phyloP scores from a whole-genome alignment of 805 yeast genomes.

The Yarrowia sp. region DNA sequence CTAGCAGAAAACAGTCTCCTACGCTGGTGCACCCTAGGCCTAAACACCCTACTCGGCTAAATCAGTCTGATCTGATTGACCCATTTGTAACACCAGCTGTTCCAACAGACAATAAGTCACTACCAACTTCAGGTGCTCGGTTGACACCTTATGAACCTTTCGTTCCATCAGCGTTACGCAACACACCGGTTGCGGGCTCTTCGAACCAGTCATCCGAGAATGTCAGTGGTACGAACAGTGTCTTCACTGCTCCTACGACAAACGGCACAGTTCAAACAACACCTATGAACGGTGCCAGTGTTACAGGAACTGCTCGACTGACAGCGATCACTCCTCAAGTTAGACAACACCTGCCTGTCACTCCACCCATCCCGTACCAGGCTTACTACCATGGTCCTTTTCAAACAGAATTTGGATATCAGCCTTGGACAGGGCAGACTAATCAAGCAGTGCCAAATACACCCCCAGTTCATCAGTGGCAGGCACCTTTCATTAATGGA shows the following conservation, averaged over 20 bases:
- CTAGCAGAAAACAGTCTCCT: background rate
- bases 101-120: background rate
- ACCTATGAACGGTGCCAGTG: background rate
- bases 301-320: background rate
- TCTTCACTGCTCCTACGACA: background rate
- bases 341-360: background rate
- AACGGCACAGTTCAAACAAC: background rate
- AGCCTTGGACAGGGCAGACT: background rate
- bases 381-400: background rate
- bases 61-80: background rate
- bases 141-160: background rate
- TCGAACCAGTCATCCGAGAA: background rate
- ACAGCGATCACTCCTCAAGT: background rate
- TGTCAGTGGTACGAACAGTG: background rate
- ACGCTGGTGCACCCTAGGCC: slow-evolving; percentile 6
- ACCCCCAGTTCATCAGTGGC: background rate
- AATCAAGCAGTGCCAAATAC: background rate
- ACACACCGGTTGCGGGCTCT: background rate
- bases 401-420: background rate
- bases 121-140: too few species aligned
- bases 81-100: background rate
- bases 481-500: background rate
- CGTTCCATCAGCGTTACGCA: background rate
- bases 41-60: background rate
- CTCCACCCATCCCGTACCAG: slow-evolving; percentile 1